Evolutionary conservation across 2,329 filamentous ascomycete species (phyloP), one percentile per base, ranked within the genome.

Genomic region (Colletotrichum filicis): DNA sequence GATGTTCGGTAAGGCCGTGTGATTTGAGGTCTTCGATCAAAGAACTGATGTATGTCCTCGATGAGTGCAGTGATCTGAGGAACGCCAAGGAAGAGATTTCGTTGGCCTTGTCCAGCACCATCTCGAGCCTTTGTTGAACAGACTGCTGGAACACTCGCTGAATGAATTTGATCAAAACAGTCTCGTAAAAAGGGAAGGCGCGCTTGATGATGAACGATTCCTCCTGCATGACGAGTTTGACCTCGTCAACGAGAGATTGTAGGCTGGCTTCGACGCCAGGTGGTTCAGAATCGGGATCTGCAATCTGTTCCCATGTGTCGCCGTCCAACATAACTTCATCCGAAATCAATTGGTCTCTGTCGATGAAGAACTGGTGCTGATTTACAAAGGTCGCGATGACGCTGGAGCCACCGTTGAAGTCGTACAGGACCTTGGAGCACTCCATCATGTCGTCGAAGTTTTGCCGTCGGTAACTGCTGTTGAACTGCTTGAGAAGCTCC

Each of bases 361-460:
- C 97, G 79, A 99, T 98, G 84, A 99, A 99, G 88, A 99, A 99
- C 79, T 98, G 95, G 83, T 99, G 97, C 82, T 99, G 97, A 80
- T 99, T 99, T 79, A 99, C 96, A 82, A 98, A 99, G 12, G 96
- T 88, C 16, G 94, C 96, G 82, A 98, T 97, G 73, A 98, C 97
- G 80, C 95, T 98, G 70, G 95, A 92, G 64, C 97, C 97, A 65
- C 97, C 95, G 81, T 96, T 98, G 87, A 99, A 99, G 83, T 98
- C 97, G 80, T 97, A 90, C 74, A 99, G 87, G 55, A 98, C 97
- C 79, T 94, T 94, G 67, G 97, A 94, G 81, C 97, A 99, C 81
- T 98, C 97, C 85, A 94, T 93, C 97, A 99, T 99, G 78, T 97
- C 95, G 76, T 98, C 95, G 79, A 97, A 98, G 83, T 98, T 98